Evolutionary conservation across 768 basidiomycete species (phyloP), one percentile per base, ranked within the genome.

Genomic region (Stropharia rugosoannulata): DNA sequence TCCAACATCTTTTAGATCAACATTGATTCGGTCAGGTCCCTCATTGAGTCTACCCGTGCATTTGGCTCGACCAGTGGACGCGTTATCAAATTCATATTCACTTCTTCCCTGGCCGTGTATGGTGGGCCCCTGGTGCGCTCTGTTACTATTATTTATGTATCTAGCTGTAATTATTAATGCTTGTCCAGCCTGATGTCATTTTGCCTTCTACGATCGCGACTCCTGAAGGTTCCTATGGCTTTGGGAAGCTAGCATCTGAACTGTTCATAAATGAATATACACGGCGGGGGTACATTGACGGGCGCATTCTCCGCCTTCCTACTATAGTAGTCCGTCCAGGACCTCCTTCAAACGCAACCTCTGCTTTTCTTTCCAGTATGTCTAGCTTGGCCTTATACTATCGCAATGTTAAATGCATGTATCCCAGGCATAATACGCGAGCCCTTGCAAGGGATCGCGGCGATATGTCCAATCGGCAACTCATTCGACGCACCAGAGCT

Each of bases 291-390:
- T 81, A 80, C 57, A 65, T 84, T 41, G 82, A 85, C 59, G 84
- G 82, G 16, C 78, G 82, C 35, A 80, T 84, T 59, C 67, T 86
- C 27, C 82, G 83, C 43, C 73, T 85, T 2, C 84, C 84, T 5
- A 85, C 84, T 3, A 79, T 86, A 57, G 77, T 79, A 49, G 80
- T 85, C 44, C 75, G 83, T 38, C 75, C 83, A 5, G 83, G 83
- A 51, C 71, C 71, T 3, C 83, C 84, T 5, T 72, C 81, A 3
- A 75, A 75, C 3, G 83, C 84, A 0, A 78, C 81, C 2, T 82
- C 80, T 11, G 72, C 80, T 1, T 84, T 84, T 68, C 75, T 85
- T 54, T 83, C 81, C 12, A 80, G 82, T 76, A 37, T 37, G 38
- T 11, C 7, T 27, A 12, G 37, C 42, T 35, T 51, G n/a, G 3